Base-by-base conservation (phyloP, 352 stramenopile genomes). In the Phytophthora cactorum region DNA sequence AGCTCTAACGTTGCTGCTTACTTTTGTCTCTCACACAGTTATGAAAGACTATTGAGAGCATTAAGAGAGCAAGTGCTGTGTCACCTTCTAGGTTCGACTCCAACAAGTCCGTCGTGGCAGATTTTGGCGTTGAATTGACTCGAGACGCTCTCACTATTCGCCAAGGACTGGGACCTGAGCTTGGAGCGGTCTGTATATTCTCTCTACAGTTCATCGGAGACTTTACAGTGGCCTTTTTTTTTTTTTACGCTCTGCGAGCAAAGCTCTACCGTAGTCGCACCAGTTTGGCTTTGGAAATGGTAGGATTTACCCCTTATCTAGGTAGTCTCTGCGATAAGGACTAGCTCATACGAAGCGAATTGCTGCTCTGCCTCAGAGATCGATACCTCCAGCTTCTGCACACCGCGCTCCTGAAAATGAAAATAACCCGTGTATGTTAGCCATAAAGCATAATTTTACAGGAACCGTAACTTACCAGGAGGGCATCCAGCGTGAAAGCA, bases 301-400 rank as follows among this genome's bases (percentile, higher is more conserved):
- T 22, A 22, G 22, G 22, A 22, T 22, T 22, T 22, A 22, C 22
- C 22, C 22, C 22, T 22, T 22, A 22, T 22, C 22, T 34, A 34
- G 29, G 7, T 34, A 43, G 0, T 43, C 10, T 43, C 6, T 14
- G 12, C 3, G 10, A 43, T 10, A 34, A 59, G 4, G 11, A 17
- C 74, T 52, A 81, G 82, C 55, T 93, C 83, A 63, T 91, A 92
- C 31, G 81, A 86, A 5, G 85, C 87, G 57, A 93, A 86, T 60
- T 98, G 96, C 60, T 96, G 88, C 22, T 88, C 73, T 28, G 92
- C 91, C 72, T 98, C 96, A 5, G 91, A 93, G 62, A 98, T 96
- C 65, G 82, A 95, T n/a, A 98, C 86, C 79, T 98, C 93, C 65
- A 98, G 84, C 75, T 95, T 95, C 29, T 66, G 79, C 15, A 89